phyloP scores from a whole-genome alignment of 2,329 filamentous ascomycete species.

The Chrysoporthe austroafricana region DNA sequence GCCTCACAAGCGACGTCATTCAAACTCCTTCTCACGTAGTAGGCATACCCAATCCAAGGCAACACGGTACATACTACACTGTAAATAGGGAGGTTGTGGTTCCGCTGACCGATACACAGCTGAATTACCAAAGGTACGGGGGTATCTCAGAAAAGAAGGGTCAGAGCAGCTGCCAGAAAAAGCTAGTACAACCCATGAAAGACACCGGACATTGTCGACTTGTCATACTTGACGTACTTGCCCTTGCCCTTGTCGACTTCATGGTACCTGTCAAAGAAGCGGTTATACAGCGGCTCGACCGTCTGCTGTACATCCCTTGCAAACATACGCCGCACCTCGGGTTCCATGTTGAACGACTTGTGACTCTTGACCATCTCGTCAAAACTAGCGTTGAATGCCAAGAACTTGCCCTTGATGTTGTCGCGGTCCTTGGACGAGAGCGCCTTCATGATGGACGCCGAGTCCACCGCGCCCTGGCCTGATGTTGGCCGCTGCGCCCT shows the following conservation, averaged over 20 bases:
- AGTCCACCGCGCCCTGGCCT: slow-evolving; percentile 72
- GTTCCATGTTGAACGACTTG: slow-evolving; percentile 85
- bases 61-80: background rate
- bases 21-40: slow-evolving; percentile 5
- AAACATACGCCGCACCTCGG: slow-evolving; percentile 80
- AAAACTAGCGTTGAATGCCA: slow-evolving; percentile 86
- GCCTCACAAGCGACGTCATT: background rate
- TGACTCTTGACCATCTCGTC: slow-evolving; percentile 86
- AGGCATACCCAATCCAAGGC: background rate
- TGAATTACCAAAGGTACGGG: background rate
- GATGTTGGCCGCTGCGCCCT: slow-evolving; percentile 72
- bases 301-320: slow-evolving; percentile 85
- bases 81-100: background rate
- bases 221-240: slow-evolving; percentile 98
- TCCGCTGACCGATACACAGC: background rate
- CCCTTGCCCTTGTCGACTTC: slow-evolving; percentile 97
- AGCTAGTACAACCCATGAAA: slow-evolving; percentile 56
- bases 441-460: slow-evolving; percentile 79
- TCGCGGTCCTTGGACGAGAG: slow-evolving; percentile 92
- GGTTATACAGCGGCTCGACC: slow-evolving; percentile 89
- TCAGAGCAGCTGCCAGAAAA: background rate
- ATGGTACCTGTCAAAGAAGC: slow-evolving; percentile 97
- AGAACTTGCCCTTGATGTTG: slow-evolving; percentile 94
- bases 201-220: slow-evolving; percentile 73
- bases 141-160: slow-evolving; percentile 9